Base-by-base conservation (phyloP, 129 eudicot genomes). In the Centella asiatica region DNA sequence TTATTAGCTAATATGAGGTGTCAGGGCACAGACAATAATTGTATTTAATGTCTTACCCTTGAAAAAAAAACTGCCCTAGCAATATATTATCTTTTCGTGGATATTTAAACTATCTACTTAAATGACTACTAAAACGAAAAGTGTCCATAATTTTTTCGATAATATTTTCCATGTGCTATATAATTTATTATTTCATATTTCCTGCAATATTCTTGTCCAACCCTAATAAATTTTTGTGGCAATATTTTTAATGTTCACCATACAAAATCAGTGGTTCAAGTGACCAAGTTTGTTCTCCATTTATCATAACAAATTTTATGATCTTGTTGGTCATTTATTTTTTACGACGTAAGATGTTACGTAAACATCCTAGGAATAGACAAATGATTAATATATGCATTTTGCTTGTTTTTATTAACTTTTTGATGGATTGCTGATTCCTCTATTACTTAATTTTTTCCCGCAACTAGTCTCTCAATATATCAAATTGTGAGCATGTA, bases 401-500 rank as follows among this genome's bases (percentile, higher is more conserved):
- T 56, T 12, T 17, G 24, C 9, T 10, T 7, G 22, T n/a, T 56
- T 7, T 14, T 24, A 14, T 53, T 44, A 6, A 26, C 32, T 29
- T 23, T 25, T 33, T 18, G 49, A 49, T 67, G 32, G 62, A 56
- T 72, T 50, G 50, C 33, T 15, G 39, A 4, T 4, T 3, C 5
- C 39, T n/a, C 73, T 70, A 64, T 55, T 19, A 25, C 53, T 47
- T 56, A 50, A 18, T 10, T 67, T 20, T 31, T 51, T 47, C 64
- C 47, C 60, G 39, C 65, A 26, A 67, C 84, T n/a, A 93, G 99
- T 74, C 74, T 34, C 92, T 93, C 60, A 85, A 87, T 70, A 70
- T 88, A 73, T 93, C 99, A 36, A 76, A 83, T 57, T 87, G 92
- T 58, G 89, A 85, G 68, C 80, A 80, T 53, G 69, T 85, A 29